Evolutionary conservation across 345 rosid genomes (phyloP).

Genomic region (Moricandia moricandioides): DNA sequence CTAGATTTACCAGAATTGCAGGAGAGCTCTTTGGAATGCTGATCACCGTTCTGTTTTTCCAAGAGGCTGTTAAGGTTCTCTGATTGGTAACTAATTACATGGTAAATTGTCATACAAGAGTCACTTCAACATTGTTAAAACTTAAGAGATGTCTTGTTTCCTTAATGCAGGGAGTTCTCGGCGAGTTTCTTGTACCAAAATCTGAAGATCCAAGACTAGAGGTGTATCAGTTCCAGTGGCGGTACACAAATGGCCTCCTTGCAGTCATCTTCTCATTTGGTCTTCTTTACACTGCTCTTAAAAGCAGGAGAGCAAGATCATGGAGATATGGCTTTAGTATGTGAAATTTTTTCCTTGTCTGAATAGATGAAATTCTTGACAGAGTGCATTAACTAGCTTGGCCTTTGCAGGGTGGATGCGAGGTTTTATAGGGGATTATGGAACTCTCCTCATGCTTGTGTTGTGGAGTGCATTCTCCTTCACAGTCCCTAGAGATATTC

Average conservation of each 20-base stretch:
- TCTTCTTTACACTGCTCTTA: constrained; percentile 57
- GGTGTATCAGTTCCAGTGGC: constrained; percentile 61
- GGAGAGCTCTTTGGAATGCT: constrained; percentile 88
- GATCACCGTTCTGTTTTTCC: constrained; percentile 75
- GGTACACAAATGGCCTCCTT: constrained; percentile 62
- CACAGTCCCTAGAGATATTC: constrained; percentile 46
- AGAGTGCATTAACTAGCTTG: constrained; percentile 21
- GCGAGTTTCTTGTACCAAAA: constrained; percentile 58
- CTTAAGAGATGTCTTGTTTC: constrained; percentile 9
- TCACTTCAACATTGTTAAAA: background rate
- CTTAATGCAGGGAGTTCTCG: constrained; percentile 52
- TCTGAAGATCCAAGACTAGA: constrained; percentile 43
- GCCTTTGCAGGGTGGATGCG: constrained; percentile 53
- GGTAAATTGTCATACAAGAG: background rate
- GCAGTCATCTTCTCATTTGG: constrained; percentile 70
- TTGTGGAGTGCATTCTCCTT: constrained; percentile 73
- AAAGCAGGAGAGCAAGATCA: constrained; percentile 73
- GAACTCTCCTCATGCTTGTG: constrained; percentile 78
- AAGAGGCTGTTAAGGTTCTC: constrained; percentile 75
- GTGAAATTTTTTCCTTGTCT: constrained; percentile 10
- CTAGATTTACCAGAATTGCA: constrained; percentile 76
- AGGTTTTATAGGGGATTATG: constrained; percentile 72
- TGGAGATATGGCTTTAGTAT: constrained; percentile 74
- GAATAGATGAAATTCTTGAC: background rate
- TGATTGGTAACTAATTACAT: background rate